Percentiles rank a stretch among this genome's conserved stretches.
These are phyloP conservation scores for Solanum tarapatanum DNA, from an alignment of 257 asterid genomes.

Conservation along the genomic window DNA sequence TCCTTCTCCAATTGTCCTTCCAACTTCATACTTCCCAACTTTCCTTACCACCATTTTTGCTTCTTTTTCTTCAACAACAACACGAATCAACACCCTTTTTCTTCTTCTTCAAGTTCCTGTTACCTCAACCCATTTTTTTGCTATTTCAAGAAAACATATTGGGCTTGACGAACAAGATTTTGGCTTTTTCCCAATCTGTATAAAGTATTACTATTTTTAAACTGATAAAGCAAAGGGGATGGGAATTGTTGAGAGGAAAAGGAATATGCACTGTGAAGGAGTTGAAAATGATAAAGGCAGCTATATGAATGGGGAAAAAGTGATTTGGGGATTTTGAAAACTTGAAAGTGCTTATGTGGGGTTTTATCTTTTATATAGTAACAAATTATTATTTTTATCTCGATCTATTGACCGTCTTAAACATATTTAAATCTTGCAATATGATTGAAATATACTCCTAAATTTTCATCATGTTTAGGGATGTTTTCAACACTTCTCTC, in stretches of 20 bases:
- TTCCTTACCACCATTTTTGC: slow-evolving; percentile 77
- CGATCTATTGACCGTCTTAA: no score
- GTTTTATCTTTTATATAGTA: neutral
- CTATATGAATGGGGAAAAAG: neutral
- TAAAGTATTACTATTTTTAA: neutral
- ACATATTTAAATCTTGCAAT: neutral
- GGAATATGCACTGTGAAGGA: neutral
- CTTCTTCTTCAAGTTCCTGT: neutral
- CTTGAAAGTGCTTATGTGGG: neutral
- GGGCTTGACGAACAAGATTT: neutral
- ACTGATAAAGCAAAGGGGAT: neutral
- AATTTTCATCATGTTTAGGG: accelerated
- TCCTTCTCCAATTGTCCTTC: slow-evolving; percentile 96
- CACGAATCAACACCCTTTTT: neutral
- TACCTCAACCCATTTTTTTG: neutral
- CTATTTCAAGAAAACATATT: neutral
- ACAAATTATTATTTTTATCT: no score
- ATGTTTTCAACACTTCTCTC: no score
- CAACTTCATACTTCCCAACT: slow-evolving; percentile 95
- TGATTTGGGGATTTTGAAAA: neutral
- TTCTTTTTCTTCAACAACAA: neutral
- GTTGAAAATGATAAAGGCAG: neutral
- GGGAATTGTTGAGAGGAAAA: neutral
- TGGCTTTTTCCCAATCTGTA: neutral
- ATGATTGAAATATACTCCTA: neutral